Percentiles rank a stretch among this genome's conserved stretches.
Conservation (phyloP, 345 rosid genomes). For the Lagerstroemia speciosa region DNA sequence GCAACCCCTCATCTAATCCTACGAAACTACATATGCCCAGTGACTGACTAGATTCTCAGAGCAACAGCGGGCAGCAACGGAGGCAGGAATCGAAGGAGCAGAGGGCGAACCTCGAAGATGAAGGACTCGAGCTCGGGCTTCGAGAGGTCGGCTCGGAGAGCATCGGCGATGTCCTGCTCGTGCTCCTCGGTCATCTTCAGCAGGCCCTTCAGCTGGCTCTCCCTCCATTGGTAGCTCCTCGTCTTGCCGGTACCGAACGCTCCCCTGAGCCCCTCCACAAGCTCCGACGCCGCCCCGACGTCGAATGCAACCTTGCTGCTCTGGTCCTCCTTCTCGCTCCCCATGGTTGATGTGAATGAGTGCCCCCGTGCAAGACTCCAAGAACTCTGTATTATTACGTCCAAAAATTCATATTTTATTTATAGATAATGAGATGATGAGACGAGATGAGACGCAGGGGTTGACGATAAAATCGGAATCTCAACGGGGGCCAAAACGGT, state of each 20-base stretch:
- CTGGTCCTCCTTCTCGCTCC: not conserved
- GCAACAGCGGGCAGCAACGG: not conserved
- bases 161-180: constrained; percentile 58
- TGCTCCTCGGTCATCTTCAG: constrained; percentile 42
- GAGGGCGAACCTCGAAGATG: constrained; percentile 53
- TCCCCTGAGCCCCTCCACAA: constrained; percentile 44
- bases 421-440: too few relatives aligned
- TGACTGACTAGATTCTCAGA: not conserved
- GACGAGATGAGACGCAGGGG: too few relatives aligned
- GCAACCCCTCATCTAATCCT: not conserved
- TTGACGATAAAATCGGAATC: too few relatives aligned
- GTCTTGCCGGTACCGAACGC: constrained; percentile 52
- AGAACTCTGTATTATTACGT: too few relatives aligned
- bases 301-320: constrained; percentile 26
- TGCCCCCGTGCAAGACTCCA: too few relatives aligned
- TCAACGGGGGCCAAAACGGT: too few relatives aligned
- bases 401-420: too few relatives aligned
- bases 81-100: not conserved
- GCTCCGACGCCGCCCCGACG: constrained; percentile 31
- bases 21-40: not conserved
- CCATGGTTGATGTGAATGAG: constrained; percentile 32
- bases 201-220: constrained; percentile 51
- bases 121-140: constrained; percentile 73
- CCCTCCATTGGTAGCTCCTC: constrained; percentile 66
- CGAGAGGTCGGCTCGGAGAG: constrained; percentile 65